Percentiles rank a stretch among this genome's conserved stretches.
These are phyloP conservation scores for Cutaneotrichosporon cavernicola DNA, from an alignment of 1,284 basidiomycete species.

Conservation along the genomic window DNA sequence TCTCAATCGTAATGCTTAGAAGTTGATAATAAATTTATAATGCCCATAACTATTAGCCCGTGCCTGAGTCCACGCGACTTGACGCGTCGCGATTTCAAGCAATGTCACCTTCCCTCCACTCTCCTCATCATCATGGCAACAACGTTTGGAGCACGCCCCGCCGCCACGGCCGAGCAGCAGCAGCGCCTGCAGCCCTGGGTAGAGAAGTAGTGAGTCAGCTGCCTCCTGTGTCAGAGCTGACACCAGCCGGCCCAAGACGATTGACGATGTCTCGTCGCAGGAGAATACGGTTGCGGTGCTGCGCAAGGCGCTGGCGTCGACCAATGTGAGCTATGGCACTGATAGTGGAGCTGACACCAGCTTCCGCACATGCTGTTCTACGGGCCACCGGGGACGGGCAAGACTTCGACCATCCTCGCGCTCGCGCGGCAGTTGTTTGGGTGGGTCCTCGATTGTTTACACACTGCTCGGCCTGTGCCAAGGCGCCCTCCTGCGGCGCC, in stretches of 20 bases:
- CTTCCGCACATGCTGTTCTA: conserved; percentile 99
- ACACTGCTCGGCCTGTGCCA: not conserved
- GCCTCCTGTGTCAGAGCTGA: not conserved
- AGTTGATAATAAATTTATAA: not conserved
- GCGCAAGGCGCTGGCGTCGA: conserved; percentile 82
- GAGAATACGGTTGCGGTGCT: conserved; percentile 94
- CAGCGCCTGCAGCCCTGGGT: conserved; percentile 88
- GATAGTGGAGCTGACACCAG: conserved; percentile 55
- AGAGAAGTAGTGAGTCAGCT: conserved; percentile 79
- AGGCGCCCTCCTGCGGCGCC: not conserved
- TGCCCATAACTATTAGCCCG: not conserved
- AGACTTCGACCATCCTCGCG: conserved; percentile 95
- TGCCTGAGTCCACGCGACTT: conserved; percentile 20
- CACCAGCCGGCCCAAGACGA: conserved; percentile 87
- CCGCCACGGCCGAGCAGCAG: conserved; percentile 45
- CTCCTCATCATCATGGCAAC: conserved; percentile 15
- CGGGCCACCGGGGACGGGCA: conserved; percentile 97
- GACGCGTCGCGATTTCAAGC: conserved; percentile 15
- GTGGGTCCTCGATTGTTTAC: conserved; percentile 54
- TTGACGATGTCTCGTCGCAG: conserved; percentile 95
- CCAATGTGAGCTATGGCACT: conserved; percentile 66
- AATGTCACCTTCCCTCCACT: not conserved
- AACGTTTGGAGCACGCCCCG: conserved; percentile 6
- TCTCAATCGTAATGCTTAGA: no score
- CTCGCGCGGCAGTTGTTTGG: conserved; percentile 92